Evolutionary conservation across 768 basidiomycete genomes (phyloP).

Genomic region (Boletus reticuloceps): DNA sequence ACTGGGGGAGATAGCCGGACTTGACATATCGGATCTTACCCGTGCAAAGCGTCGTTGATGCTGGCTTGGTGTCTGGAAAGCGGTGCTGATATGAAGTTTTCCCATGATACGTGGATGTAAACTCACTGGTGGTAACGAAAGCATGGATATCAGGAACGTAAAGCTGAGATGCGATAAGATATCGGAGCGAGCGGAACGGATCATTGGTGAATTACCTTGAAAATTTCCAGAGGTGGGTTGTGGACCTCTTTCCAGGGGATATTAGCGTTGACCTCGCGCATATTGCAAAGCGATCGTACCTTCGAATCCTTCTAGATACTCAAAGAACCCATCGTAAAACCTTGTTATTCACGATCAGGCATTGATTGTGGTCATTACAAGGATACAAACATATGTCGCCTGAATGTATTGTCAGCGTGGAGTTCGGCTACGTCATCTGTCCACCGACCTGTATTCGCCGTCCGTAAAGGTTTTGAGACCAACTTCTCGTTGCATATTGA

Average conservation of each 20-base stretch:
- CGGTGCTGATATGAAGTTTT: neutral
- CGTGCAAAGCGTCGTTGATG: conserved; percentile 33
- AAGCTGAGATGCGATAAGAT: conserved; percentile 11
- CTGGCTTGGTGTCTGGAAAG: conserved; percentile 21
- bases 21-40: conserved; percentile 61
- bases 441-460: conserved; percentile 38
- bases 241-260: conserved; percentile 13
- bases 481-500: conserved; percentile 37
- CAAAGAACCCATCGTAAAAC: conserved; percentile 31
- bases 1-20: conserved; percentile 63
- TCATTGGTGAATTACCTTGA: conserved; percentile 14
- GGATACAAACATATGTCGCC: conserved; percentile 24
- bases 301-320: conserved; percentile 25
- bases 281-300: conserved; percentile 6
- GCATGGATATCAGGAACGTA: conserved; percentile 26
- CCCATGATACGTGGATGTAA: neutral
- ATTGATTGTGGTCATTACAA: neutral
- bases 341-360: conserved; percentile 7
- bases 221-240: conserved; percentile 25
- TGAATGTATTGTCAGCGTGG: conserved; percentile 3
- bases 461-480: conserved; percentile 44
- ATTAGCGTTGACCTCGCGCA: neutral
- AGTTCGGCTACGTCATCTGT: conserved; percentile 1
- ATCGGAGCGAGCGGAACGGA: neutral
- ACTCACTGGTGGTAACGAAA: conserved; percentile 19